Conservation (phyloP, 345 rosid species). For the Pistacia integerrima region DNA sequence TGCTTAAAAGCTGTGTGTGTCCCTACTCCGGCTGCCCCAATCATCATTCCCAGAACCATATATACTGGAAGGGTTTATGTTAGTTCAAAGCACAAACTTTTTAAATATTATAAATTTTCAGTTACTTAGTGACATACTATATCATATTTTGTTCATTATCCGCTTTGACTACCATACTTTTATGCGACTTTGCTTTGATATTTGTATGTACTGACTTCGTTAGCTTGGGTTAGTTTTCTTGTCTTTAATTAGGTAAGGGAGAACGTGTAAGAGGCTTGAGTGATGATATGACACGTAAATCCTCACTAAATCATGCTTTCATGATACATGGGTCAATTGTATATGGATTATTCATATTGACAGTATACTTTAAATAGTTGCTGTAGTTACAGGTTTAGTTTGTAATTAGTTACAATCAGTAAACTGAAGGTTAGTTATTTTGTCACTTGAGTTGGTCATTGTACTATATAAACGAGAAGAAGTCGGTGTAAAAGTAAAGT, state of each 20-base stretch:
- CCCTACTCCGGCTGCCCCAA: slow-evolving; percentile 33
- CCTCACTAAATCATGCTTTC: not conserved
- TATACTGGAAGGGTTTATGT: slow-evolving; percentile 31
- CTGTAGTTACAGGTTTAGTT: too few species aligned
- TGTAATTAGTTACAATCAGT: too few species aligned
- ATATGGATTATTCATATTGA: not conserved
- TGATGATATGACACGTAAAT: not conserved
- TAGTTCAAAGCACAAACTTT: not conserved
- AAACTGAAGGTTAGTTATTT: too few species aligned
- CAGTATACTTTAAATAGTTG: too few species aligned
- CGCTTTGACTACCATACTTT: not conserved
- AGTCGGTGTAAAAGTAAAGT: too few species aligned
- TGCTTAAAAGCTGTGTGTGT: slow-evolving; percentile 51
- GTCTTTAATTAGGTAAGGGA: not conserved
- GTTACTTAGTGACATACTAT: not conserved
- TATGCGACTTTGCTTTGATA: not conserved
- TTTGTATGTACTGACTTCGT: not conserved
- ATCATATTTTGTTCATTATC: not conserved
- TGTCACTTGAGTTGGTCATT: too few species aligned
- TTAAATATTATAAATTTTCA: not conserved
- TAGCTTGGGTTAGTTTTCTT: not conserved
- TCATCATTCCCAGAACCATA: slow-evolving; percentile 42
- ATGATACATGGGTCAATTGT: not conserved
- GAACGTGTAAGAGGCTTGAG: not conserved
- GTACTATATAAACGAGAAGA: too few species aligned